A percentile compares a stretch with the other conserved stretches of the same genome.
Conservation (phyloP, 2,329 filamentous ascomycete genomes). For the Trichophaea hybrida region DNA sequence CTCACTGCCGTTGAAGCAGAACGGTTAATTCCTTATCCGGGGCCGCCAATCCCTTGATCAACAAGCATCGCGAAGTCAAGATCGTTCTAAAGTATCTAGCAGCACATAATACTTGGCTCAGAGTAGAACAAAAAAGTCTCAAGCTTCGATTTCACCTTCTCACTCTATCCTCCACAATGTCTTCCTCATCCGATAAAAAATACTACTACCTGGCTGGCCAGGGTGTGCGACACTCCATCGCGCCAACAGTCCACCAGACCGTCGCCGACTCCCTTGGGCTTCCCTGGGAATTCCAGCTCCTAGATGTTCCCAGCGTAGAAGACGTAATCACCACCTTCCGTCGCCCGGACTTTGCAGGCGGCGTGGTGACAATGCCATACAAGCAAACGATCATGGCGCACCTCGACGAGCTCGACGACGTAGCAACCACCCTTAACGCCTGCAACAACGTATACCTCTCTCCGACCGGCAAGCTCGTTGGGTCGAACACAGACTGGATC, state of each 20-base stretch:
- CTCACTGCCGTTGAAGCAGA: no score
- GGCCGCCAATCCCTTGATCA: no score
- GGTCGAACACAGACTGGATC: conserved; percentile 36
- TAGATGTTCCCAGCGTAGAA: conserved; percentile 30
- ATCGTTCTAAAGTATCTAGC: neutral
- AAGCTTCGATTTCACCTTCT: no score
- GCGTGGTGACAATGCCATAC: conserved; percentile 35
- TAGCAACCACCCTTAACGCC: conserved; percentile 31
- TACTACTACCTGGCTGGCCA: conserved; percentile 32
- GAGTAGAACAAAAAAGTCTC: no score
- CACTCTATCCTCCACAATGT: neutral
- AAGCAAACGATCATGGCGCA: conserved; percentile 31
- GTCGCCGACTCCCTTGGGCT: conserved; percentile 30
- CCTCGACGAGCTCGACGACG: conserved; percentile 32
- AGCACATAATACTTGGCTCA: no score
- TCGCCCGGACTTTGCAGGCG: conserved; percentile 28
- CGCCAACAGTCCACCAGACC: conserved; percentile 33
- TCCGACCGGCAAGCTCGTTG: conserved; percentile 27
- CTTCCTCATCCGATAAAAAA: conserved; percentile 11
- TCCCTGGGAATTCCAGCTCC: conserved; percentile 31
- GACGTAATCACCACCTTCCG: conserved; percentile 29
- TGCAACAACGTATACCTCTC: conserved; percentile 31
- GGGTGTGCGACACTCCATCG: conserved; percentile 34
- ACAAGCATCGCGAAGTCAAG: neutral
- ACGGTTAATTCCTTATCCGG: no score